Base-by-base conservation (phyloP, 2,329 filamentous ascomycete species). In the Nemania sp. region DNA sequence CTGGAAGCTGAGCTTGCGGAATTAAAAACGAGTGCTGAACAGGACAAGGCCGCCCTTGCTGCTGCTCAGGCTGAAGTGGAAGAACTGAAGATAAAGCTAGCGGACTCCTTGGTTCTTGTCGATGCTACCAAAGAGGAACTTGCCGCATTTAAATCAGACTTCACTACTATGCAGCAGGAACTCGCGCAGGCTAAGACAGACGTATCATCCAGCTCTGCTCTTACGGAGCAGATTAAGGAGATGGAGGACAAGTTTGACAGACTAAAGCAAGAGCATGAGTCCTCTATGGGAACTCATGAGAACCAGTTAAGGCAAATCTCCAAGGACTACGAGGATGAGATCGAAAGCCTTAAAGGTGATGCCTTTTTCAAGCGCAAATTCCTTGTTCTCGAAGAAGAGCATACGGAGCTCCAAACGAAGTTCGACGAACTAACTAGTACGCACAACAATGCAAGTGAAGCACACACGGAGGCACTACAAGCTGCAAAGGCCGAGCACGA, bases 301-400 rank as follows among this genome's bases (percentile, higher is more conserved):
- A 83, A 86, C 71, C 86, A 88, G 74, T 82, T 91, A 71, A 82
- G 86, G 76, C 84, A 84, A 68, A 78, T 90, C 62, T 88, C 87
- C 1, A 81, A 86, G 70, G 88, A 90, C 71, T 89, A 89, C 71
- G 86, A 90, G 75, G 83, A 85, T n/a, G 88, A 90, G 76, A 90
- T 91, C 62, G 88, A 90, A 74, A 86, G 85, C 65, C 84, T 90
- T 18, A 85, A 86, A 64, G 88, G 87, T 24, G 88, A 90, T 69
- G 88, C 88, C 15, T 87, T 87, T 76, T 89, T 89, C 79, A 89
- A 89, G 80, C 85, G 86, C 71, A 88, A 89, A 77, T 90, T 87
- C 68, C 84, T 89, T 66, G 86, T 88, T 43, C 82, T 91, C 5
- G 87, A 90, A 75, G 77, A 77, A 5, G 84, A 89, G 76, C 85